A percentile compares a stretch with the other conserved stretches of the same genome.
phyloP scores from a whole-genome alignment of 306 rosid genomes.

The Quercus variabilis region DNA sequence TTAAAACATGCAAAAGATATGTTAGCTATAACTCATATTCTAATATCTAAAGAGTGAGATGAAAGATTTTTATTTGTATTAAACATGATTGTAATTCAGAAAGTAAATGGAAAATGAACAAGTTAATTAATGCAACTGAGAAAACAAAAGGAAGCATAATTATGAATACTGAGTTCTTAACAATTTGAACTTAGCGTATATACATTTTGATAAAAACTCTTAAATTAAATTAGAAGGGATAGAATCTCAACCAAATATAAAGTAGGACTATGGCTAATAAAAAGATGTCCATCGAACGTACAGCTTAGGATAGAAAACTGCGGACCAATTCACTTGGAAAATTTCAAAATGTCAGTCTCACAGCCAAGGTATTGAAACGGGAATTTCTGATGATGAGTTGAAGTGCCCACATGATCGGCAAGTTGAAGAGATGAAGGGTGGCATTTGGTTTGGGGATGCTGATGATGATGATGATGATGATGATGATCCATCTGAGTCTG shows the following conservation, averaged over 20 bases:
- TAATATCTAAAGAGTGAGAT: background rate
- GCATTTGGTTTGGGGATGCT: conserved; percentile 29
- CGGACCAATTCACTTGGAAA: conserved; percentile 41
- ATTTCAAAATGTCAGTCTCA: conserved; percentile 57
- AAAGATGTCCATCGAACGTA: background rate
- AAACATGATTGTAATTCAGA: background rate
- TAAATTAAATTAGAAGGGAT: background rate
- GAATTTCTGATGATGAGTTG: conserved; percentile 49
- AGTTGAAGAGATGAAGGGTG: conserved; percentile 22
- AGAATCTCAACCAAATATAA: background rate
- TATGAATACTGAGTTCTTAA: background rate
- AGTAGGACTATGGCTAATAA: background rate
- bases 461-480: conserved; percentile 28
- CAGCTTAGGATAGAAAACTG: background rate
- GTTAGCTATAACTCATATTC: too few species aligned
- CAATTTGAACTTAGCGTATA: conserved; percentile 3
- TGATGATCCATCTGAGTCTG: background rate
- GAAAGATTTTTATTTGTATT: background rate
- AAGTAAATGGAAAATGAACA: background rate
- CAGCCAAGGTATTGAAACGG: conserved; percentile 80
- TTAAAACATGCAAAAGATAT: too few species aligned
- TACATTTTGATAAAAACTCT: conserved; percentile 17
- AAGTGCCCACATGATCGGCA: conserved; percentile 25
- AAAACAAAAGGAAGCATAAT: background rate
- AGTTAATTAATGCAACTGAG: background rate